Evolutionary conservation across 2,329 filamentous ascomycete species (phyloP).

Genomic region (Pyrenophora seminiperda): DNA sequence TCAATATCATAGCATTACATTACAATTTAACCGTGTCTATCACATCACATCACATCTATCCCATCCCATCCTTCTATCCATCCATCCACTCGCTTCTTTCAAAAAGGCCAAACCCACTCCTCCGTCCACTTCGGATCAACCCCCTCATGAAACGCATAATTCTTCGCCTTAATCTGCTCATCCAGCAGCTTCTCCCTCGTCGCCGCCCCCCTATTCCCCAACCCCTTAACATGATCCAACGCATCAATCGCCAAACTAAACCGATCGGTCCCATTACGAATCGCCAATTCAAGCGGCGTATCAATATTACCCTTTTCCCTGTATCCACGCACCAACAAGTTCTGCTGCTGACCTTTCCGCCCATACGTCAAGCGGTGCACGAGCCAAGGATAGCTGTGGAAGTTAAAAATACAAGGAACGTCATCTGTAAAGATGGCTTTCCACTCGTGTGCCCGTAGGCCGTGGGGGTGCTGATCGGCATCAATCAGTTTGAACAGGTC

Average conservation of each 20-base stretch:
- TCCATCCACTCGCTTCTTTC: conserved; percentile 9
- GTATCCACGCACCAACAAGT: conserved; percentile 78
- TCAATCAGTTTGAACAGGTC: conserved; percentile 82
- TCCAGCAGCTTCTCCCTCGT: conserved; percentile 69
- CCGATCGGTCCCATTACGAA: conserved; percentile 76
- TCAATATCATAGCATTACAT: background rate
- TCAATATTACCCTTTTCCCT: conserved; percentile 85
- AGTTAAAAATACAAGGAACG: conserved; percentile 79
- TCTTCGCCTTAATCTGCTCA: conserved; percentile 66
- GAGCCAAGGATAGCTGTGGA: conserved; percentile 82
- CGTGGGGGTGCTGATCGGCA: conserved; percentile 72
- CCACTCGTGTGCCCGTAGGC: conserved; percentile 65
- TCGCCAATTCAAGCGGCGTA: conserved; percentile 77
- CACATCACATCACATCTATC: no score
- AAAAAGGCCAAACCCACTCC: conserved; percentile 69
- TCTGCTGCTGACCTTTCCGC: conserved; percentile 66
- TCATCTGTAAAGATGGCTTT: conserved; percentile 71
- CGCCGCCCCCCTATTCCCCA: conserved; percentile 67
- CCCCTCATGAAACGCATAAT: conserved; percentile 69
- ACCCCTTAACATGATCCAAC: conserved; percentile 66
- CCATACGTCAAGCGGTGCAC: conserved; percentile 78
- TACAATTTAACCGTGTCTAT: no score
- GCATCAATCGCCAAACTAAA: conserved; percentile 79
- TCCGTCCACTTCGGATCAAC: conserved; percentile 70
- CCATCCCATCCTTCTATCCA: background rate